Percentiles rank a stretch among this genome's conserved stretches.
Evolutionary conservation across 371 early-diverging fungal species (phyloP).

Genomic region (Nematocida ausubeli): DNA sequence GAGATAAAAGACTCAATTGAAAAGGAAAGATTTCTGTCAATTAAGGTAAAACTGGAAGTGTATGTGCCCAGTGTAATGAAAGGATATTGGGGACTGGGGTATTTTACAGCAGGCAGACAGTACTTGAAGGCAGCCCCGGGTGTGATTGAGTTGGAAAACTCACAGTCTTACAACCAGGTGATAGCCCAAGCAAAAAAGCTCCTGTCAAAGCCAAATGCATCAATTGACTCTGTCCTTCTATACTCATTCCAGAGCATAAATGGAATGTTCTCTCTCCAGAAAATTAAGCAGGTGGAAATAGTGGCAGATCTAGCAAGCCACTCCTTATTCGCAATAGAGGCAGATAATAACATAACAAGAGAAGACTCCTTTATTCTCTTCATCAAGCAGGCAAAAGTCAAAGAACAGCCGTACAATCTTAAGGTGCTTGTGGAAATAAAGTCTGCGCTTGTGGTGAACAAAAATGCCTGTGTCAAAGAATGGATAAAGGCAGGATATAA

Average conservation of each 20-base stretch:
- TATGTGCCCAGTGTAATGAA: slow-evolving; percentile 19
- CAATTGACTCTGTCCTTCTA: background rate
- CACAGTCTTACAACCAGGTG: slow-evolving; percentile 20
- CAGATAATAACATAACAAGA: background rate
- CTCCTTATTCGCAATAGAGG: slow-evolving; percentile 10
- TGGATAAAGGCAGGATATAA: slow-evolving; percentile 16
- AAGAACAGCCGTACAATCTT: slow-evolving; percentile 45
- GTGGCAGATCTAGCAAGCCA: slow-evolving; percentile 1
- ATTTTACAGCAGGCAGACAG: background rate
- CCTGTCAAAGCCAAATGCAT: background rate
- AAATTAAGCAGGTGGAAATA: background rate
- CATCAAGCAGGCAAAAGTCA: slow-evolving; percentile 33
- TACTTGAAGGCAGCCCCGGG: slow-evolving; percentile 14
- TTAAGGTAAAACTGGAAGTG: background rate
- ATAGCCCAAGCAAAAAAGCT: slow-evolving; percentile 15
- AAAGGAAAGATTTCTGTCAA: slow-evolving; percentile 22
- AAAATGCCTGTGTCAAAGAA: slow-evolving; percentile 9
- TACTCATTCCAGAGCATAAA: background rate
- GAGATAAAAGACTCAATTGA: slow-evolving; percentile 15
- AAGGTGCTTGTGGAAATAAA: slow-evolving; percentile 38
- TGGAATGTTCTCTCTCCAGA: background rate
- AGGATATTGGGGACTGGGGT: slow-evolving; percentile 51
- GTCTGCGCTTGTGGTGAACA: slow-evolving; percentile 1
- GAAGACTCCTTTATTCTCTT: slow-evolving; percentile 45
- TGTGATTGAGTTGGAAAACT: slow-evolving; percentile 17